Evolutionary conservation across 2,329 filamentous ascomycete species (phyloP).

Genomic region (Colletotrichum spaethianum): DNA sequence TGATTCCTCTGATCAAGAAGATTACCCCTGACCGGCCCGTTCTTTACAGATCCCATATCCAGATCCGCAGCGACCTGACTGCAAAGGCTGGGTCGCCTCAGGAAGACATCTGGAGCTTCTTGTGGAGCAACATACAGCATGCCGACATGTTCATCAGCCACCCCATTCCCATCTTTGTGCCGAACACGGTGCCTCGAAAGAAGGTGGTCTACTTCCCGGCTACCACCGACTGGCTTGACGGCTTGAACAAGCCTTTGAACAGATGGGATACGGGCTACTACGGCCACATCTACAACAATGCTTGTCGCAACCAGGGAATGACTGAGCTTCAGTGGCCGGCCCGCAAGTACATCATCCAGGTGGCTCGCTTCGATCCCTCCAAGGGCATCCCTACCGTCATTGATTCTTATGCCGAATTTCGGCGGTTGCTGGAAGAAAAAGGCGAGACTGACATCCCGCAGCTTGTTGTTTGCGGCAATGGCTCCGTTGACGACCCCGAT

Average conservation of each 20-base stretch:
- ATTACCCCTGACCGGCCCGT: constrained; percentile 80
- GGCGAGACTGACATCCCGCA: constrained; percentile 72
- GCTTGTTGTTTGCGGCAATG: constrained; percentile 83
- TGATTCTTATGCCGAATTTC: constrained; percentile 81
- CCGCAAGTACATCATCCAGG: constrained; percentile 82
- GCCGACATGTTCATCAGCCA: constrained; percentile 88
- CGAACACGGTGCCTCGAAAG: constrained; percentile 73
- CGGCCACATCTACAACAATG: constrained; percentile 78
- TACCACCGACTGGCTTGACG: constrained; percentile 87
- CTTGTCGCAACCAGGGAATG: constrained; percentile 73
- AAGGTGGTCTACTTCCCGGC: constrained; percentile 84
- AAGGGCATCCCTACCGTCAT: constrained; percentile 87
- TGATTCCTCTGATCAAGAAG: constrained; percentile 82
- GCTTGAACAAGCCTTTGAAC: constrained; percentile 81
- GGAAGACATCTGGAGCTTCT: constrained; percentile 80
- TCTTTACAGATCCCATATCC: constrained; percentile 86
- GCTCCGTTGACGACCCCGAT: constrained; percentile 86
- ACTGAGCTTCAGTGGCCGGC: constrained; percentile 71
- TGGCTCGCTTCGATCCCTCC: constrained; percentile 86
- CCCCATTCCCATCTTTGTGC: constrained; percentile 83
- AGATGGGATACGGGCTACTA: constrained; percentile 82
- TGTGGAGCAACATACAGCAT: constrained; percentile 79
- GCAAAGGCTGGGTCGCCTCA: constrained; percentile 75
- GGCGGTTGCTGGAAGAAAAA: constrained; percentile 69
- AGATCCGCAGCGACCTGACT: constrained; percentile 82